phyloP scores from a whole-genome alignment of 306 rosid genomes.

The Prunus padus region DNA sequence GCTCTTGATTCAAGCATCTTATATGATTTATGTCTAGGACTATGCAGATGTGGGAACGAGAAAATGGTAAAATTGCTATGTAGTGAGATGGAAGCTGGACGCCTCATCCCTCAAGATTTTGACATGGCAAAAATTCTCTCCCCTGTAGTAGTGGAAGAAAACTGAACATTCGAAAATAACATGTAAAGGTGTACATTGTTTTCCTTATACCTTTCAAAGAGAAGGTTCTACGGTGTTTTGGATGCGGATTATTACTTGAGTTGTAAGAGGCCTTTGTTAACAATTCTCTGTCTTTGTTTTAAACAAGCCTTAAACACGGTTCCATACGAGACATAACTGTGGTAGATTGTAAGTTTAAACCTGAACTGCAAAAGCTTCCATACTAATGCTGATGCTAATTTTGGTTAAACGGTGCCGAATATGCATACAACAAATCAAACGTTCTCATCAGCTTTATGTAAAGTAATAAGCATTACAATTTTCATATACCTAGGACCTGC shows the following conservation, averaged over 20 bases:
- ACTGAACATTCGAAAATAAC: not conserved
- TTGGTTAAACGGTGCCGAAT: not conserved
- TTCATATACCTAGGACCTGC: constrained; percentile 20
- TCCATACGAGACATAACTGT: too few relatives aligned
- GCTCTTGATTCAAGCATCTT: constrained; percentile 48
- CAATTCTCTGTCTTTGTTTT: too few relatives aligned
- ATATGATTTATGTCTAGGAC: constrained; percentile 55
- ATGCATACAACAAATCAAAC: not conserved
- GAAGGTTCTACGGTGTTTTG: not conserved
- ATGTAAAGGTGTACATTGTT: not conserved
- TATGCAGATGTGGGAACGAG: constrained; percentile 43
- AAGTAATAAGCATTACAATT: constrained; percentile 53
- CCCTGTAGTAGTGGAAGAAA: constrained; percentile 18
- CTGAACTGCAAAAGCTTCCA: not conserved
- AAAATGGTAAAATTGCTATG: constrained; percentile 40
- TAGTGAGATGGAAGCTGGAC: constrained; percentile 32
- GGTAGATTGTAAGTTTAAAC: too few relatives aligned
- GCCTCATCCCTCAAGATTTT: constrained; percentile 29
- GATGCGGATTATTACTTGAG: not conserved
- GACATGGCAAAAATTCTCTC: constrained; percentile 34
- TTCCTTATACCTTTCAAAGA: not conserved
- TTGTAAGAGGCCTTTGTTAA: too few relatives aligned
- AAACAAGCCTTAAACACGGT: too few relatives aligned
- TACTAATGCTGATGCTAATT: not conserved
- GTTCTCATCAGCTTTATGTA: constrained; percentile 32